phyloP scores from a whole-genome alignment of 352 stramenopile genomes.

The Pythium rishiriense region DNA sequence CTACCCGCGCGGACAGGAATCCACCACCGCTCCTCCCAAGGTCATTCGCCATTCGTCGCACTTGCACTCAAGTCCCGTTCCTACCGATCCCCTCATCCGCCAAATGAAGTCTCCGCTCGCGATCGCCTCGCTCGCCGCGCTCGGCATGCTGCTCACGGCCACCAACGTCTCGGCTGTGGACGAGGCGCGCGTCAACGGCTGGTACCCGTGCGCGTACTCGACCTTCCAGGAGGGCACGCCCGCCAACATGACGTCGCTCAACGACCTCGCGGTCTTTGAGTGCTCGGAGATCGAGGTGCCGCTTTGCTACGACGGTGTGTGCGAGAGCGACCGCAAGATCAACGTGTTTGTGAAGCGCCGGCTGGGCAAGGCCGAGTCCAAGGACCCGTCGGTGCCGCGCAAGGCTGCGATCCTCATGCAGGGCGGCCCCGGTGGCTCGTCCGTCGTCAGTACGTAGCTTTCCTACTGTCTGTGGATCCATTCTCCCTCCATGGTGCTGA shows the following conservation, averaged over 20 bases:
- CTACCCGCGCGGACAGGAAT: background rate
- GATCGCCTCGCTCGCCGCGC: slow-evolving; percentile 6
- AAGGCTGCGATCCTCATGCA: slow-evolving; percentile 34
- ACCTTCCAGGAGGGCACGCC: slow-evolving; percentile 18
- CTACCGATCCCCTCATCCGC: background rate
- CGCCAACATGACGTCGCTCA: slow-evolving; percentile 21
- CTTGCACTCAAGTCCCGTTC: background rate
- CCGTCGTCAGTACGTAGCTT: slow-evolving; percentile 28
- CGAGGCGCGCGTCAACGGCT: slow-evolving; percentile 37
- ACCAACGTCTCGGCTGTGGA: slow-evolving; percentile 1
- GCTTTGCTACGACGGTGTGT: slow-evolving; percentile 33
- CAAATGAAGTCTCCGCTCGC: slow-evolving; percentile 11
- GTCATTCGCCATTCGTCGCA: background rate
- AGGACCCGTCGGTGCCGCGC: background rate
- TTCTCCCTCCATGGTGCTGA: background rate
- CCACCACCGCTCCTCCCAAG: background rate
- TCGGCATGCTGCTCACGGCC: background rate
- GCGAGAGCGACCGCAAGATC: slow-evolving; percentile 26
- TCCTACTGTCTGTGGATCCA: background rate
- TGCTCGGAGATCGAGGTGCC: slow-evolving; percentile 34
- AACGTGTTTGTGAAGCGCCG: slow-evolving; percentile 31
- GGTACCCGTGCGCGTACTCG: slow-evolving; percentile 28
- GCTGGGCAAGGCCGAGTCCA: too few species aligned
- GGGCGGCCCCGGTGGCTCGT: slow-evolving; percentile 29
- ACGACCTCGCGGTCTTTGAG: slow-evolving; percentile 22